Evolutionary conservation across 2,329 filamentous ascomycete species (phyloP).

Genomic region (Juglanconis sp.): DNA sequence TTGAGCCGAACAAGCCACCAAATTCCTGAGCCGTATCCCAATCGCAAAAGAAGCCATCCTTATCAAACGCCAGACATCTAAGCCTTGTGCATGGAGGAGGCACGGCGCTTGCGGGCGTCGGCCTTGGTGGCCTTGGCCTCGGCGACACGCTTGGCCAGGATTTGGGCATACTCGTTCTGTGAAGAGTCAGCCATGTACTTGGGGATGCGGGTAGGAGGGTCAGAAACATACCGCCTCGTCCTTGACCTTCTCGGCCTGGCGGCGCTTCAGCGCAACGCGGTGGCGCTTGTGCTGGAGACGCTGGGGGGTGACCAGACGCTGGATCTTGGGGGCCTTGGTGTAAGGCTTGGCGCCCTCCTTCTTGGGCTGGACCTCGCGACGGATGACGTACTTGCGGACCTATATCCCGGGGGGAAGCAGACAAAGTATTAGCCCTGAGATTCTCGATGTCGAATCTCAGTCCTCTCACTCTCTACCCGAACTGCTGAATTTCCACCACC

Average conservation of each 20-base stretch:
- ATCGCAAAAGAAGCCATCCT: constrained; percentile 36
- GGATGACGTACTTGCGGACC: constrained; percentile 99
- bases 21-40: constrained; percentile 19
- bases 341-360: constrained; percentile 96
- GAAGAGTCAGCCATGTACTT: constrained; percentile 29
- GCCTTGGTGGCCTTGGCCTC: constrained; percentile 94
- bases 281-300: constrained; percentile 99
- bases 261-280: constrained; percentile 96
- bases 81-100: constrained; percentile 84
- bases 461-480: constrained; percentile 59
- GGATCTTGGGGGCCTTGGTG: constrained; percentile 99
- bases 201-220: not conserved
- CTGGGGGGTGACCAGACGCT: constrained; percentile 98
- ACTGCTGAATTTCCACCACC: constrained; percentile 39
- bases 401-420: constrained; percentile 45
- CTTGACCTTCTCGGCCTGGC: constrained; percentile 94
- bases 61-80: constrained; percentile 47
- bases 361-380: constrained; percentile 96
- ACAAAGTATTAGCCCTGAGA: constrained; percentile 33
- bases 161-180: constrained; percentile 93
- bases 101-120: constrained; percentile 94
- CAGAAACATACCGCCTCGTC: constrained; percentile 84
- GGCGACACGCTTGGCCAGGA: constrained; percentile 94
- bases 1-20: constrained; percentile 15
- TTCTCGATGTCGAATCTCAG: constrained; percentile 15